A percentile compares a stretch with the other conserved stretches of the same genome.
Conservation (phyloP, 768 basidiomycete genomes). For the Lentinula sp. region DNA sequence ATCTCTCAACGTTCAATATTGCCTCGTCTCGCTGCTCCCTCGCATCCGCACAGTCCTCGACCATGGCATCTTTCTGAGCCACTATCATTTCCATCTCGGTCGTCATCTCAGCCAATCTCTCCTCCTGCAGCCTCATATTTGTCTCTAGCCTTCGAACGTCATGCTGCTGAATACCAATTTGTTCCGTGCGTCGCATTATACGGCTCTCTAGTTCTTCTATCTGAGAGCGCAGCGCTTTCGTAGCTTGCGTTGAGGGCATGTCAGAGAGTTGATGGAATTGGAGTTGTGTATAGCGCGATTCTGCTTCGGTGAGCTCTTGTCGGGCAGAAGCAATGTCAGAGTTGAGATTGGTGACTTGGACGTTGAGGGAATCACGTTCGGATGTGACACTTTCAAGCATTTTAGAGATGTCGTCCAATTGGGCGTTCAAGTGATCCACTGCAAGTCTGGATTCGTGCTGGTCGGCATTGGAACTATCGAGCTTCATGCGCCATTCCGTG, state of each 20-base stretch:
- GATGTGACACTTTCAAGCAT: constrained; percentile 53
- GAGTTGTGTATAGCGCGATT: constrained; percentile 54
- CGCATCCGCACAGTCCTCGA: constrained; percentile 78
- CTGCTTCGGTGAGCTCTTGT: constrained; percentile 48
- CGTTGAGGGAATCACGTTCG: constrained; percentile 58
- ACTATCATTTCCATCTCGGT: constrained; percentile 59
- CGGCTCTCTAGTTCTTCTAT: constrained; percentile 65
- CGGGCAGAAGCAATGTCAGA: constrained; percentile 49
- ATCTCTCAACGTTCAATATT: constrained; percentile 42
- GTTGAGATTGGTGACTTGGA: constrained; percentile 59
- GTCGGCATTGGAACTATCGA: constrained; percentile 24
- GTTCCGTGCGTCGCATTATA: constrained; percentile 60
- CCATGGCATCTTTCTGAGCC: constrained; percentile 72
- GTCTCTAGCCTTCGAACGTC: constrained; percentile 73
- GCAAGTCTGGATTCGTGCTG: constrained; percentile 26
- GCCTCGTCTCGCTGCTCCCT: constrained; percentile 69
- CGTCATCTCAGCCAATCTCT: constrained; percentile 64
- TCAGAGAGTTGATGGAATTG: constrained; percentile 62
- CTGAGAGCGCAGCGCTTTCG: constrained; percentile 50
- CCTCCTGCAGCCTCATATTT: constrained; percentile 70
- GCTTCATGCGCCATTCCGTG: constrained; percentile 21
- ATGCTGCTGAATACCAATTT: constrained; percentile 74
- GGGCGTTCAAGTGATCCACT: constrained; percentile 35
- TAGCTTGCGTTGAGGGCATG: constrained; percentile 53
- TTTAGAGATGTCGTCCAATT: constrained; percentile 36